Percentiles rank a stretch among this genome's conserved stretches.
Conservation (phyloP, 345 rosid genomes). For the Brassica incana region DNA sequence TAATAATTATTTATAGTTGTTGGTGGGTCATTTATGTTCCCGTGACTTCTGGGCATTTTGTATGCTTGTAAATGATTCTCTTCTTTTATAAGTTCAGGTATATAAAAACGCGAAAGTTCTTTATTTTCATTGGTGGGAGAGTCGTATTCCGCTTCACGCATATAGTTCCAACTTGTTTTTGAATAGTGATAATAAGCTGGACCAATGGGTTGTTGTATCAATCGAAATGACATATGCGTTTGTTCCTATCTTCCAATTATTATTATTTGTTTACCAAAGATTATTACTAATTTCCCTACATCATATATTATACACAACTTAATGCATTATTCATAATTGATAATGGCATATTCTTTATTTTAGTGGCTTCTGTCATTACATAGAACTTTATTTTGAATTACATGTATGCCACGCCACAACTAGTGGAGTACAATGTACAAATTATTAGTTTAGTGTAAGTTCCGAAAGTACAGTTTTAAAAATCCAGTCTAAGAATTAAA, state of each 20-base stretch:
- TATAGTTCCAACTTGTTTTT: slow-evolving; percentile 29
- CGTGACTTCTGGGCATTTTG: slow-evolving; percentile 16
- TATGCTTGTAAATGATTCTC: neutral
- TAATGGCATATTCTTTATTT: neutral
- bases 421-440: neutral
- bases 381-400: neutral
- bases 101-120: neutral
- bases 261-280: neutral
- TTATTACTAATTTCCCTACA: neutral
- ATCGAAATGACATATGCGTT: slow-evolving; percentile 18
- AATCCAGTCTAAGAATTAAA: neutral
- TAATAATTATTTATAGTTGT: neutral
- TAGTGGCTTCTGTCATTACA: neutral
- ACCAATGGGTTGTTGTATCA: slow-evolving; percentile 13
- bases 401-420: neutral
- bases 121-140: slow-evolving; percentile 30
- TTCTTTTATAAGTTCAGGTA: neutral
- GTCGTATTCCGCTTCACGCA: slow-evolving; percentile 23
- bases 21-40: slow-evolving; percentile 23
- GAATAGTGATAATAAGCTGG: slow-evolving; percentile 13
- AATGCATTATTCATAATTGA: neutral
- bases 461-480: neutral
- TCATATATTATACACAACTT: slow-evolving; percentile 12
- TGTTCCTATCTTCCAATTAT: slow-evolving; percentile 23
- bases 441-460: neutral